phyloP scores from a whole-genome alignment of 2,329 filamentous ascomycete genomes.

The Talaromyces sp. region DNA sequence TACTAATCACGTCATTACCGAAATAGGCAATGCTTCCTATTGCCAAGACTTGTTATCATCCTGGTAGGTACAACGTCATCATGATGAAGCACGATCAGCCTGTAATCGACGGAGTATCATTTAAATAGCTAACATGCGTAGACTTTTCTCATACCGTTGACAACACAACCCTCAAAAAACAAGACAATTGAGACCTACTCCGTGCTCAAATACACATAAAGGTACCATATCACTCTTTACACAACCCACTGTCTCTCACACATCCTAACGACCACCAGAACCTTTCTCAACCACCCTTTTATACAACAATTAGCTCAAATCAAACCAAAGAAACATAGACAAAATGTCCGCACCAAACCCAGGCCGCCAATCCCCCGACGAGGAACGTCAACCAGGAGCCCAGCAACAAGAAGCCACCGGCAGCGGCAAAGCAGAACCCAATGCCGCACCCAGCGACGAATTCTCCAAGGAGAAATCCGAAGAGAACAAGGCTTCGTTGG shows the following conservation, averaged over 20 bases:
- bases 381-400: conserved; percentile 61
- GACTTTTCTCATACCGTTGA: not conserved
- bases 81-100: conserved; percentile 4
- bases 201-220: not conserved
- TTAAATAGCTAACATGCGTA: not conserved
- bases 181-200: not conserved
- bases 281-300: not conserved
- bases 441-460: conserved; percentile 39
- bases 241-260: no score
- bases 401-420: conserved; percentile 60
- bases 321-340: not conserved
- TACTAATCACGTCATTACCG: not conserved
- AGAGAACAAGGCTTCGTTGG: conserved; percentile 27
- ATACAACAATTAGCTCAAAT: no score
- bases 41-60: conserved; percentile 10
- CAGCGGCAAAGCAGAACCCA: conserved; percentile 57
- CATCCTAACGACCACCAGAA: not conserved
- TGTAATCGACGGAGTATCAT: not conserved
- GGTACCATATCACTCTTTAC: not conserved
- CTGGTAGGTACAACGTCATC: conserved; percentile 5
- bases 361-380: conserved; percentile 74
- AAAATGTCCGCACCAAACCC: conserved; percentile 35
- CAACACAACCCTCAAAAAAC: not conserved
- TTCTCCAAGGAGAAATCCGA: conserved; percentile 28
- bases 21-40: not conserved